Conservation (phyloP, 306 rosid genomes). For the Luffa aegyptiaca region DNA sequence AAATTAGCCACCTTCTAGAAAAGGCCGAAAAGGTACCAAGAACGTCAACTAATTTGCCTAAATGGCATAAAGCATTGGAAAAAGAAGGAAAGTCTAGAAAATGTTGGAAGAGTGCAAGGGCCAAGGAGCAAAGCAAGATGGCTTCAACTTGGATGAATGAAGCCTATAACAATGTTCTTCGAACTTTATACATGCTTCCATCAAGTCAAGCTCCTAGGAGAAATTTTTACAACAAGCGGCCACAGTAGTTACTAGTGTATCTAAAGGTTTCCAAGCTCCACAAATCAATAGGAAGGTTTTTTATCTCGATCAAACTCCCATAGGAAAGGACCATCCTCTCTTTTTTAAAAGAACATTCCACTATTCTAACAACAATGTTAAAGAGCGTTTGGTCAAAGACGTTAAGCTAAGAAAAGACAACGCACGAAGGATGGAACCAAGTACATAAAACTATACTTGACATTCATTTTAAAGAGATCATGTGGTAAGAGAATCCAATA, state of each 20-base stretch:
- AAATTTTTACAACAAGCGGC: background rate
- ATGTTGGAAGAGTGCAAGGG: background rate
- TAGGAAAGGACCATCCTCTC: background rate
- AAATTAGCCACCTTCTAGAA: background rate
- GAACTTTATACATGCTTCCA: background rate
- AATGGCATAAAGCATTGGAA: background rate
- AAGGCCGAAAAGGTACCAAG: background rate
- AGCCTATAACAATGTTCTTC: background rate
- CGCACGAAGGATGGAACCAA: background rate
- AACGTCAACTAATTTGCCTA: background rate
- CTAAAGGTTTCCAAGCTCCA: background rate
- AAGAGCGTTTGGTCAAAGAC: background rate
- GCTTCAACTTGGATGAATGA: background rate
- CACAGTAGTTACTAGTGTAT: background rate
- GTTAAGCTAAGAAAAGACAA: background rate
- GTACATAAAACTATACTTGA: background rate
- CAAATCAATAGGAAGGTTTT: background rate
- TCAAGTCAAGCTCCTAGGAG: background rate
- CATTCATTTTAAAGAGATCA: background rate
- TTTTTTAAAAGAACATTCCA: background rate
- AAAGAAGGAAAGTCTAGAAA: background rate
- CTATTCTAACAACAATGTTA: background rate
- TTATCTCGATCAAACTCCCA: background rate
- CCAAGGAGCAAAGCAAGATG: background rate
- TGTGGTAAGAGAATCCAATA: conserved; percentile 1